Evolutionary conservation across 176 grass and related monocot species (phyloP).

Genomic region (Puccinellia tenuiflora): DNA sequence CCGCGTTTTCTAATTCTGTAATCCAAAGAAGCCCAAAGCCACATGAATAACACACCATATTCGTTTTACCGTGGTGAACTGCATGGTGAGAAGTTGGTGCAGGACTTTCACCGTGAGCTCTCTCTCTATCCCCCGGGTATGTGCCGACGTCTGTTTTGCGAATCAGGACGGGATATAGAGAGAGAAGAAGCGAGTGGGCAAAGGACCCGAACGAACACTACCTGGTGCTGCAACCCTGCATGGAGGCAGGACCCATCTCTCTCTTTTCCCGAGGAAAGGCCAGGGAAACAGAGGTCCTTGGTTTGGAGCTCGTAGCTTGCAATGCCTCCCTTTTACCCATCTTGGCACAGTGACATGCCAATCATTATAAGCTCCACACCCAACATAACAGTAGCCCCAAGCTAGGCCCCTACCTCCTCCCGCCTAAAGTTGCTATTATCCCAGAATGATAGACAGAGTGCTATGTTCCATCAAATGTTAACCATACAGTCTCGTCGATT

Average conservation of each 20-base stretch:
- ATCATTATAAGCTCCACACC: conserved; percentile 42
- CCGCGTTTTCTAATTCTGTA: too few relatives aligned
- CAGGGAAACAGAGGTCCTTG: conserved; percentile 24
- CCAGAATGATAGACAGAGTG: background rate
- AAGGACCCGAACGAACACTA: conserved; percentile 22
- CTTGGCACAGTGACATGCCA: conserved; percentile 36
- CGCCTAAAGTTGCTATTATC: background rate
- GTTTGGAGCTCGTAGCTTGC: conserved; percentile 36
- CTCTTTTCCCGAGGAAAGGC: conserved; percentile 27
- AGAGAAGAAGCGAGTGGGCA: background rate
- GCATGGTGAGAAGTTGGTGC: background rate
- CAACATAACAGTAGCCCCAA: conserved; percentile 2
- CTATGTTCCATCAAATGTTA: background rate
- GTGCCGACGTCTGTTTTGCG: background rate
- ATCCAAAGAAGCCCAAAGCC: too few relatives aligned
- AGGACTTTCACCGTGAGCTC: background rate
- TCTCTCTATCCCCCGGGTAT: background rate
- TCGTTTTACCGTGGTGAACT: too few relatives aligned
- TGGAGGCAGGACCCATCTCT: background rate
- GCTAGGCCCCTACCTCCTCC: background rate
- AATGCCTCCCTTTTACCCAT: conserved; percentile 38
- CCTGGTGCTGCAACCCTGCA: conserved; percentile 15
- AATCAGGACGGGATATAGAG: background rate
- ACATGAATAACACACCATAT: too few relatives aligned
- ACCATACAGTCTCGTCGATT: background rate